A percentile compares a stretch with the other conserved stretches of the same genome.
These are phyloP conservation scores for Trichoderma endophyticum DNA, from an alignment of 2,329 filamentous ascomycete species.

Conservation along the genomic window DNA sequence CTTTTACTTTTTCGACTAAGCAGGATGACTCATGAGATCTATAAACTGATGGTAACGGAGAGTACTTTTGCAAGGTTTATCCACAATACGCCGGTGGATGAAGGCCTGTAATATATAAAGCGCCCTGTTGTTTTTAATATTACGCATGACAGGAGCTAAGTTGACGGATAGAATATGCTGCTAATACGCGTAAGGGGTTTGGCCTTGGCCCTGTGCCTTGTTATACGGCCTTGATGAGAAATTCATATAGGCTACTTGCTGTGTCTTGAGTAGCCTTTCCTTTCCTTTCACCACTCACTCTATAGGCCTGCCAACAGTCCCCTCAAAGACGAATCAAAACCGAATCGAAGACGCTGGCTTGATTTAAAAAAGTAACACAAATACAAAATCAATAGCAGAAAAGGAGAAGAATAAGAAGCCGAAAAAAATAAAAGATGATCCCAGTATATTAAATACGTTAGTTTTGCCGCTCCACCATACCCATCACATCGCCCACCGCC, in stretches of 20 bases:
- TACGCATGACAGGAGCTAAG: background rate
- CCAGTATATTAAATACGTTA: background rate
- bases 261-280: background rate
- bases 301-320: background rate
- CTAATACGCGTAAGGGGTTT: background rate
- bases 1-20: background rate
- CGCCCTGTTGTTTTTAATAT: background rate
- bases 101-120: background rate
- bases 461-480: conserved; percentile 44
- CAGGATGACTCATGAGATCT: background rate
- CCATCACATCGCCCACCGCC: conserved; percentile 61
- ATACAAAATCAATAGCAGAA: background rate
- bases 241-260: background rate
- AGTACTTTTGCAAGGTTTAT: background rate
- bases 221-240: background rate
- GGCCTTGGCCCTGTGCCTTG: background rate
- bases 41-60: background rate
- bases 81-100: background rate
- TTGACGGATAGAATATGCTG: background rate
- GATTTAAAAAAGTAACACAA: background rate
- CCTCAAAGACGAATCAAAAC: background rate
- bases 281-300: background rate
- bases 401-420: background rate
- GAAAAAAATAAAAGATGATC: background rate
- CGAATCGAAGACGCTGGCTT: background rate